These are phyloP conservation scores for Lactarius tabidus DNA, from an alignment of 768 basidiomycete species.

Conservation along the genomic window DNA sequence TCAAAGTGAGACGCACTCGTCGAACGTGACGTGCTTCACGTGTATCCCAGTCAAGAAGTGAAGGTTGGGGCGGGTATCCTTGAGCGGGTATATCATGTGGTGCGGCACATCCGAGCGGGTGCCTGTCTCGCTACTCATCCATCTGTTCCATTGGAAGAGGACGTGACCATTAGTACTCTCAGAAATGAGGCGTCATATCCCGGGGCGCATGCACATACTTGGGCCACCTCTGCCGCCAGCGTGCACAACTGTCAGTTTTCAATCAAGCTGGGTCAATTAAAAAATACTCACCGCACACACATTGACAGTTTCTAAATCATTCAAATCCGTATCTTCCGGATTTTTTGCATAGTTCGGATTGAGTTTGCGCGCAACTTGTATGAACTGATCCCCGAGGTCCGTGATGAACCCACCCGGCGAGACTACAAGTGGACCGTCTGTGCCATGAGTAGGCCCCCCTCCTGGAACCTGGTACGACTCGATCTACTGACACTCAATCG, in stretches of 20 bases:
- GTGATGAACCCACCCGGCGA: conserved; percentile 31
- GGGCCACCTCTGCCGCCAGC: conserved; percentile 20
- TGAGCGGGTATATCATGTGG: conserved; percentile 37
- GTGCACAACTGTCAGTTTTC: not conserved
- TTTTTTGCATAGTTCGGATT: conserved; percentile 26
- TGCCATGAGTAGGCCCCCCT: conserved; percentile 40
- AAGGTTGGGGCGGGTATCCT: conserved; percentile 33
- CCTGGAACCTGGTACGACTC: conserved; percentile 38
- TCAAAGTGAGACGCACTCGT: conserved; percentile 26
- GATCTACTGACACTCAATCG: conserved; percentile 26
- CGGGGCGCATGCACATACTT: conserved; percentile 32
- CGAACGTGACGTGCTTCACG: conserved; percentile 36
- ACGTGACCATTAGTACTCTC: not conserved
- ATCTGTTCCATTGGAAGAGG: conserved; percentile 38
- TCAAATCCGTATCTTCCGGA: conserved; percentile 21
- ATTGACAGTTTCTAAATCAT: conserved; percentile 27
- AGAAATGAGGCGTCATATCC: not conserved
- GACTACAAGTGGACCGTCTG: conserved; percentile 40
- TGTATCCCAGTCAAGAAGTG: conserved; percentile 32
- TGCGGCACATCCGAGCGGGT: conserved; percentile 52
- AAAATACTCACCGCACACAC: conserved; percentile 26
- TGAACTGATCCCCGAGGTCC: conserved; percentile 29
- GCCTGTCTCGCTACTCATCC: conserved; percentile 47
- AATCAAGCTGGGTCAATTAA: no score
- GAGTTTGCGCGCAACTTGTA: conserved; percentile 28